phyloP scores from a whole-genome alignment of 305 asterid genomes.

The Plantago lanceolata region DNA sequence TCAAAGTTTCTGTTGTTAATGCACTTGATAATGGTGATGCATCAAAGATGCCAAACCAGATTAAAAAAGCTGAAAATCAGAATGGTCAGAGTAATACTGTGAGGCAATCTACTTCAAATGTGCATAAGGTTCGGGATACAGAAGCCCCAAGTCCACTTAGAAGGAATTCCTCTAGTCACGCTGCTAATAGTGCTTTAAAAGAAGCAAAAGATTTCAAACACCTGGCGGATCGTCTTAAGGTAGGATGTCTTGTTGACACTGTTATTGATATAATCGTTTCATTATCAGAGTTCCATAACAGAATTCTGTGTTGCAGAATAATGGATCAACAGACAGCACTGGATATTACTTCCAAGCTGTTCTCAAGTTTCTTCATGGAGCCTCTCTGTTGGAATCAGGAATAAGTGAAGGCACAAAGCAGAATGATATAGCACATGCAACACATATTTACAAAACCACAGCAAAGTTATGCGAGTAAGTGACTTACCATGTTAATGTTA shows the following conservation, averaged over 20 bases:
- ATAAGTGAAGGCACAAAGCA: constrained; percentile 64
- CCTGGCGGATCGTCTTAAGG: constrained; percentile 90
- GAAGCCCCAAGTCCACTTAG: constrained; percentile 77
- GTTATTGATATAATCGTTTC: constrained; percentile 17
- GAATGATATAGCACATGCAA: constrained; percentile 63
- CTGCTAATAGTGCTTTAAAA: constrained; percentile 74
- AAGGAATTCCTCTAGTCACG: constrained; percentile 79
- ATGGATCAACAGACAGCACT: constrained; percentile 74
- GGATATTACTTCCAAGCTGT: constrained; percentile 86
- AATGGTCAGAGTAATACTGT: constrained; percentile 28
- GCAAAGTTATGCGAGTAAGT: constrained; percentile 99
- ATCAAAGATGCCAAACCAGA: constrained; percentile 31
- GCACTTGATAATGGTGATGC: constrained; percentile 40
- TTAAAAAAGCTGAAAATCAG: constrained; percentile 38
- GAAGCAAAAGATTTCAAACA: constrained; percentile 94
- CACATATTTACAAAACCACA: constrained; percentile 86
- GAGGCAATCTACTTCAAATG: constrained; percentile 48
- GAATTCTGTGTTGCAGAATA: constrained; percentile 47
- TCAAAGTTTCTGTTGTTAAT: constrained; percentile 29
- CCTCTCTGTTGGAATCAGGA: constrained; percentile 79
- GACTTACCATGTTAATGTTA: constrained; percentile 13
- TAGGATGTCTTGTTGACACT: constrained; percentile 27
- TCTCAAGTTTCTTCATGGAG: constrained; percentile 92
- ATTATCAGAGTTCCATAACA: constrained; percentile 23
- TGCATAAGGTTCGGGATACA: constrained; percentile 51